Evolutionary conservation across 1,284 basidiomycete genomes (phyloP).

Genomic region (Tranzscheliella williamsii): DNA sequence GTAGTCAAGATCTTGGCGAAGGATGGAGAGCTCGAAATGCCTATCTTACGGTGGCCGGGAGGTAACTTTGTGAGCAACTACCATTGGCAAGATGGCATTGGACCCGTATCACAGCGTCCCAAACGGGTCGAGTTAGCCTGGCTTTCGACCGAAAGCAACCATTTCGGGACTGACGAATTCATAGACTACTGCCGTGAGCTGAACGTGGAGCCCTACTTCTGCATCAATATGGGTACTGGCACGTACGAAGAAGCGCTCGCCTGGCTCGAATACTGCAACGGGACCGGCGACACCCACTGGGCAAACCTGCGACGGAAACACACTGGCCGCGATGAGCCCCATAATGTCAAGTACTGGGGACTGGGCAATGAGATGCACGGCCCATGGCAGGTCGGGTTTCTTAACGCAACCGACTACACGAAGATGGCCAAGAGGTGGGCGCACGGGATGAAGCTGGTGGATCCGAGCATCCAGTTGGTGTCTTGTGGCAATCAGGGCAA

Average conservation of each 20-base stretch:
- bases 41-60: slow-evolving; percentile 69
- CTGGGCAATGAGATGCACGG: slow-evolving; percentile 66
- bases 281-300: slow-evolving; percentile 66
- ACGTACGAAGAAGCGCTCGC: slow-evolving; percentile 70
- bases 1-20: slow-evolving; percentile 65
- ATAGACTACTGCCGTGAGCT: slow-evolving; percentile 65
- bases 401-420: slow-evolving; percentile 68
- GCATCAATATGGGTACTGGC: slow-evolving; percentile 72
- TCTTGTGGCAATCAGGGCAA: slow-evolving; percentile 69
- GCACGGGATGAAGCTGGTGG: slow-evolving; percentile 69
- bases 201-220: slow-evolving; percentile 68
- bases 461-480: slow-evolving; percentile 68
- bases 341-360: slow-evolving; percentile 65
- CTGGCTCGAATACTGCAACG: slow-evolving; percentile 73
- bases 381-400: slow-evolving; percentile 71
- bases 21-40: slow-evolving; percentile 66
- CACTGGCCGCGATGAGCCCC: slow-evolving; percentile 69
- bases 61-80: slow-evolving; percentile 68
- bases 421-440: slow-evolving; percentile 70
- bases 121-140: slow-evolving; percentile 71
- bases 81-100: slow-evolving; percentile 72
- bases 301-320: slow-evolving; percentile 68
- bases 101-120: slow-evolving; percentile 66
- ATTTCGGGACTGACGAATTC: slow-evolving; percentile 70
- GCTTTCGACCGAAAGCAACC: slow-evolving; percentile 70